Conservation (phyloP, 169 alveolate genomes). For the Plasmodium cynomolgi region DNA sequence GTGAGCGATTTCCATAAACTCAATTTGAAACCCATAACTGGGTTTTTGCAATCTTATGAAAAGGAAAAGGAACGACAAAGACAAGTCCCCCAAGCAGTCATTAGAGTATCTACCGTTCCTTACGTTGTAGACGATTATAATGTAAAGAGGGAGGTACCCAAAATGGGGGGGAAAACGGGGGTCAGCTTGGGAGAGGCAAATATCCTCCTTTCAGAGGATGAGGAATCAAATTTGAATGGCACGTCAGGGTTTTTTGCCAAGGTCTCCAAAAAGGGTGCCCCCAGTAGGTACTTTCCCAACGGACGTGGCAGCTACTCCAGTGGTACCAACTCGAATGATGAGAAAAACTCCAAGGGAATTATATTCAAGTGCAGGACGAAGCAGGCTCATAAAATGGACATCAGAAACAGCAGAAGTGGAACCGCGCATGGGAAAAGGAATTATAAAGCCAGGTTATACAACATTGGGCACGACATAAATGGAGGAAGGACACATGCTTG, state of each 20-base stretch:
- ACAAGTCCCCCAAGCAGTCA: slow-evolving; percentile 12
- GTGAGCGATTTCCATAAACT: slow-evolving; percentile 70
- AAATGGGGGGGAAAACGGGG: not conserved
- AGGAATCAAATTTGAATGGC: slow-evolving; percentile 10
- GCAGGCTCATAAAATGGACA: not conserved
- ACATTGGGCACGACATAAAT: not conserved
- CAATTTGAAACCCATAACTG: slow-evolving; percentile 67
- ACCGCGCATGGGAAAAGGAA: not conserved
- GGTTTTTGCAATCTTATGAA: slow-evolving; percentile 61
- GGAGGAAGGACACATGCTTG: not conserved
- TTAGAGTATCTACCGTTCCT: slow-evolving; percentile 30
- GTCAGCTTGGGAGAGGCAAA: not conserved
- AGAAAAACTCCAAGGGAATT: slow-evolving; percentile 17
- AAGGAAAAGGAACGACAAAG: slow-evolving; percentile 26
- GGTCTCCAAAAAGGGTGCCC: slow-evolving; percentile 13
- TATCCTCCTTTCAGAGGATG: not conserved
- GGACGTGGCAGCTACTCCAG: not conserved
- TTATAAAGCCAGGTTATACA: not conserved
- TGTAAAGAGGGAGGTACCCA: not conserved
- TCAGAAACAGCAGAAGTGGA: not conserved
- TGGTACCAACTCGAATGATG: not conserved
- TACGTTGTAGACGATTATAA: slow-evolving; percentile 12
- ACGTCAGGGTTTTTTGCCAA: slow-evolving; percentile 42
- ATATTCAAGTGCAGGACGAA: slow-evolving; percentile 1
- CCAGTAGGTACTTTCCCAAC: not conserved